These are phyloP conservation scores for Eucalyptus marginata DNA, from an alignment of 345 rosid genomes.

Conservation along the genomic window DNA sequence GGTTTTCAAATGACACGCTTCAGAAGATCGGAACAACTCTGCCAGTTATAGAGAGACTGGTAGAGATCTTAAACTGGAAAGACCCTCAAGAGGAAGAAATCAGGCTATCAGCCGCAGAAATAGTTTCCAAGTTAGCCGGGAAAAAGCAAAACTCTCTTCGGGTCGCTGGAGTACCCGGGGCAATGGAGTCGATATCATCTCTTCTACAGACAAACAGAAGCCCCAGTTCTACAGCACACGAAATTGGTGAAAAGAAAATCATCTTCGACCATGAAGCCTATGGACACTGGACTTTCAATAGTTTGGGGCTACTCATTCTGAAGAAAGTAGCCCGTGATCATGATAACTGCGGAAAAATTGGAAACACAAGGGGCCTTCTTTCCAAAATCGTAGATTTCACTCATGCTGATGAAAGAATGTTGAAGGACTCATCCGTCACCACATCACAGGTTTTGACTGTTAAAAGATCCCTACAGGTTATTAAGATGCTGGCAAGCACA, in stretches of 20 bases:
- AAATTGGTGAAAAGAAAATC: slow-evolving; percentile 37
- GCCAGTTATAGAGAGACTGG: slow-evolving; percentile 47
- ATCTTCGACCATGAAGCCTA: slow-evolving; percentile 27
- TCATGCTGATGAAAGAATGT: slow-evolving; percentile 32
- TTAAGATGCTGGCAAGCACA: slow-evolving; percentile 65
- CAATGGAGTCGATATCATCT: slow-evolving; percentile 85
- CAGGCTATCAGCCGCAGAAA: slow-evolving; percentile 58
- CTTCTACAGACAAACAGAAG: slow-evolving; percentile 43
- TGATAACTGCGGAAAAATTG: slow-evolving; percentile 81
- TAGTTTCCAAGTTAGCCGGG: slow-evolving; percentile 53
- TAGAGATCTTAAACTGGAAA: slow-evolving; percentile 87
- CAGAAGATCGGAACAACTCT: slow-evolving; percentile 66
- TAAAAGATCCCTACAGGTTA: slow-evolving; percentile 53
- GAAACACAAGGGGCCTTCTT: slow-evolving; percentile 73
- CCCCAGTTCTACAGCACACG: slow-evolving; percentile 36
- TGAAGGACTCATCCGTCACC: slow-evolving; percentile 34
- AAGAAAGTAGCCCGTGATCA: slow-evolving; percentile 66
- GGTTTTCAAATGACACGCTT: slow-evolving; percentile 51
- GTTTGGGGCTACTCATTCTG: slow-evolving; percentile 63
- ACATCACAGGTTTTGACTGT: slow-evolving; percentile 45
- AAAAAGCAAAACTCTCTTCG: slow-evolving; percentile 62
- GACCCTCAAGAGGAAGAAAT: slow-evolving; percentile 68
- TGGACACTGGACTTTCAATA: slow-evolving; percentile 52
- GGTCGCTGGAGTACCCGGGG: slow-evolving; percentile 67
- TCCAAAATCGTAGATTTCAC: slow-evolving; percentile 68